These are phyloP conservation scores for Syzygium aqueum DNA, from an alignment of 345 rosid genomes.

Conservation along the genomic window DNA sequence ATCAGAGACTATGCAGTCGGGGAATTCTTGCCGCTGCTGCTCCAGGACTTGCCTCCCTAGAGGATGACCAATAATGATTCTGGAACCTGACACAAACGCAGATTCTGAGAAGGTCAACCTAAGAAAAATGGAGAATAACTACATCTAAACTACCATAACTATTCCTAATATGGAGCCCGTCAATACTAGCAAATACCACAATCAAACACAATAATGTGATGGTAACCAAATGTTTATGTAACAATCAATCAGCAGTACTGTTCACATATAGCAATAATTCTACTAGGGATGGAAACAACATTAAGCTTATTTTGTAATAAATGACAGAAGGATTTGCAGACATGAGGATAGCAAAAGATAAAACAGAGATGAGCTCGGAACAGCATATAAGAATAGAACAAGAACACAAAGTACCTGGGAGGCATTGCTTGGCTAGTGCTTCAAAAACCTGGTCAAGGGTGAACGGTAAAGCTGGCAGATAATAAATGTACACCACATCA, in stretches of 20 bases:
- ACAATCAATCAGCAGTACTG: neutral
- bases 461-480: slow-evolving; percentile 67
- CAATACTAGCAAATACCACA: neutral
- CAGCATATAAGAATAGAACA: neutral
- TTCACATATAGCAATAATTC: neutral
- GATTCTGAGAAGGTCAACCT: neutral
- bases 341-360: neutral
- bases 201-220: neutral
- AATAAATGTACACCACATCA: slow-evolving; percentile 77
- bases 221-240: neutral
- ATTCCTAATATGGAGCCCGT: neutral
- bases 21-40: slow-evolving; percentile 51
- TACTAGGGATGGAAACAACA: neutral
- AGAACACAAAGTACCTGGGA: slow-evolving; percentile 42
- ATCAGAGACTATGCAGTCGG: slow-evolving; percentile 54
- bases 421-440: slow-evolving; percentile 45
- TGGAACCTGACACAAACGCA: slow-evolving; percentile 43
- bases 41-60: slow-evolving; percentile 59
- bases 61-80: slow-evolving; percentile 72
- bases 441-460: slow-evolving; percentile 49
- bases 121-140: neutral
- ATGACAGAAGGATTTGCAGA: neutral
- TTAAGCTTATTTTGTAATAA: neutral
- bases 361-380: neutral
- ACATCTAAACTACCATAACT: neutral